Percentiles rank a stretch among this genome's conserved stretches.
Conservation (phyloP, 495 filamentous ascomycete species). For the Neurospora pannonica region DNA sequence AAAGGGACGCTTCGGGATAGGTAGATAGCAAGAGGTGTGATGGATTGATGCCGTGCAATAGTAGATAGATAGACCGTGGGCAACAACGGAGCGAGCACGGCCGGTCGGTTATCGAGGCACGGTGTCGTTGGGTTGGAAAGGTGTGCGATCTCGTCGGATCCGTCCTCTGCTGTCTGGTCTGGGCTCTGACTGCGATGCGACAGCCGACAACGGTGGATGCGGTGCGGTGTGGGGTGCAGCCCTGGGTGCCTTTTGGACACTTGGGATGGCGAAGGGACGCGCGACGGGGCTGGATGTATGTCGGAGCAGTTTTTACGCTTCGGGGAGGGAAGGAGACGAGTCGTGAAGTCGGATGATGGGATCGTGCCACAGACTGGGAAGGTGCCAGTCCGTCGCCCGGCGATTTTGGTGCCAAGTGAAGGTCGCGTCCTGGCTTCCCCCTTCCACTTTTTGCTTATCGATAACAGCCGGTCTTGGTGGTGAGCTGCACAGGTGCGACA, state of each 20-base stretch:
- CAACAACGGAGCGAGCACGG: background rate
- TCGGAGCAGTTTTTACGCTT: background rate
- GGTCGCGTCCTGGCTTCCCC: slow-evolving; percentile 2
- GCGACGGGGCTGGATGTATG: background rate
- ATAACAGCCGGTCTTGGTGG: slow-evolving; percentile 6
- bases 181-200: background rate
- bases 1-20: background rate
- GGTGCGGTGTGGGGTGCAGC: background rate
- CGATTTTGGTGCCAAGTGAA: background rate
- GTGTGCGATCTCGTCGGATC: background rate
- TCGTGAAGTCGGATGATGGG: background rate
- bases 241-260: background rate
- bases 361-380: background rate
- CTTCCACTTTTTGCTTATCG: slow-evolving; percentile 24
- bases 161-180: background rate
- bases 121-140: background rate
- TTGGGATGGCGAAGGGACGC: background rate
- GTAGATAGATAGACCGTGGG: background rate
- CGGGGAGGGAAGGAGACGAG: background rate
- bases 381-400: background rate
- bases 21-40: background rate
- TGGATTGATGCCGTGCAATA: background rate
- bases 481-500: background rate
- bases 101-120: background rate
- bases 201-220: background rate